Base-by-base conservation (phyloP, 164 flowering plant species). In the Magnolia officinalis region DNA sequence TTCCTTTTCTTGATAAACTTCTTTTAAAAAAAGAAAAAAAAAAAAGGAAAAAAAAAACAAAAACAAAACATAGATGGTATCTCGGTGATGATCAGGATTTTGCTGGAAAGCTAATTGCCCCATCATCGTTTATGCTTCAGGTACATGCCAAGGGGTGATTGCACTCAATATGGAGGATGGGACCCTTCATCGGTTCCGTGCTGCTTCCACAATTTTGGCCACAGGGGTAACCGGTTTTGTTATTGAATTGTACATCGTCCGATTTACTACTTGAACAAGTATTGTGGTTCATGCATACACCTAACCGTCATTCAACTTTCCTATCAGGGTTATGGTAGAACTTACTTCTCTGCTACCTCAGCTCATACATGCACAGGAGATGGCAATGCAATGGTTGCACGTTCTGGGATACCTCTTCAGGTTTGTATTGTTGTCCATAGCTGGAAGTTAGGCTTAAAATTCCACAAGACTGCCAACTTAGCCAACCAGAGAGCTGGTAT, bases 281-380 rank as follows among this genome's bases (percentile, higher is more conserved):
- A 19, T n/a, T 70, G 24, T 20, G 21, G 13, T 61, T 51, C 70
- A 14, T 75, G 49, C 72, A 20, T 75, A 61, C 70, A 20, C 55
- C 63, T 55, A 49, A 23, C 65, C 55, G 45, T 49, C 68, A 8
- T 11, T 68, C 64, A 29, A 9, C 74, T 29, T 70, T 75, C 83
- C 8, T 70, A 63, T 77, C 83, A 96, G 99, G 98, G 99, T 61
- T 96, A 96, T 87, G 99, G 99, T 61, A 85, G 99, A 79, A 76
- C 99, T 58, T 94, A 96, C 83, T 94, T 96, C 74, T 96, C 99
- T 81, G 98, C 99, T 80, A 96, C 99, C 75, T 96, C 99, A 70
- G 99, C 99, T 77, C 98, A 96, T 84, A 96, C 98, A 52, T 96
- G 99, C 81, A 96, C 99, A 67, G 99, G 99, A 64, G 98, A 96